phyloP scores from a whole-genome alignment of 75 land plant species.

The Larix kaempferi region DNA sequence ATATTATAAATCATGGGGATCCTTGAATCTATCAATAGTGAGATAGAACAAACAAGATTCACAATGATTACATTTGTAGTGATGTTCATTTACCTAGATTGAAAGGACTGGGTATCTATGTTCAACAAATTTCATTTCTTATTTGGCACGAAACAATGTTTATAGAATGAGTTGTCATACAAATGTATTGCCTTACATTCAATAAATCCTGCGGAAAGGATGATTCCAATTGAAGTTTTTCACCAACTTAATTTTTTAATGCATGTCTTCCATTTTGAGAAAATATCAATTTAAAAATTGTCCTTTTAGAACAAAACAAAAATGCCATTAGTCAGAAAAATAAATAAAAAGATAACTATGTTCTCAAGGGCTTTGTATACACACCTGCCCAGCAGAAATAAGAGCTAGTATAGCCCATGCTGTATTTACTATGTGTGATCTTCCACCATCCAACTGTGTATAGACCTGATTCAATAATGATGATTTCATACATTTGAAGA shows the following conservation, averaged over 20 bases:
- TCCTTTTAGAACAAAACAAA: constrained; percentile 11
- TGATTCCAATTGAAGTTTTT: no score
- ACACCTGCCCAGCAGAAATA: constrained; percentile 76
- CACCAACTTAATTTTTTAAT: background rate
- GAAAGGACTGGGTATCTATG: background rate
- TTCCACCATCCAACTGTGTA: constrained; percentile 47
- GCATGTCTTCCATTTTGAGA: background rate
- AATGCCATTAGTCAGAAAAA: constrained; percentile 41
- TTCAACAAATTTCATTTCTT: background rate
- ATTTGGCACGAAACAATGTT: no score
- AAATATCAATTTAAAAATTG: background rate
- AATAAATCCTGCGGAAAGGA: no score
- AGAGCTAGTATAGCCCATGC: constrained; percentile 83
- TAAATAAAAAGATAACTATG: constrained; percentile 27
- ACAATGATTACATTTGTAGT: background rate
- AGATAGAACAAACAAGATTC: background rate
- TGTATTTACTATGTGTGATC: constrained; percentile 68
- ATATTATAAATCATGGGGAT: background rate
- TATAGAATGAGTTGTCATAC: no score
- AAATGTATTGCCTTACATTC: no score
- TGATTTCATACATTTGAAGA: background rate
- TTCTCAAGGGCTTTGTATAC: background rate
- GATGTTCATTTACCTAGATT: background rate
- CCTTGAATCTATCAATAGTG: background rate
- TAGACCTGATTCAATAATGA: constrained; percentile 44